Conservation (phyloP, 1,284 basidiomycete genomes). For the Tilletiaria anomala region DNA sequence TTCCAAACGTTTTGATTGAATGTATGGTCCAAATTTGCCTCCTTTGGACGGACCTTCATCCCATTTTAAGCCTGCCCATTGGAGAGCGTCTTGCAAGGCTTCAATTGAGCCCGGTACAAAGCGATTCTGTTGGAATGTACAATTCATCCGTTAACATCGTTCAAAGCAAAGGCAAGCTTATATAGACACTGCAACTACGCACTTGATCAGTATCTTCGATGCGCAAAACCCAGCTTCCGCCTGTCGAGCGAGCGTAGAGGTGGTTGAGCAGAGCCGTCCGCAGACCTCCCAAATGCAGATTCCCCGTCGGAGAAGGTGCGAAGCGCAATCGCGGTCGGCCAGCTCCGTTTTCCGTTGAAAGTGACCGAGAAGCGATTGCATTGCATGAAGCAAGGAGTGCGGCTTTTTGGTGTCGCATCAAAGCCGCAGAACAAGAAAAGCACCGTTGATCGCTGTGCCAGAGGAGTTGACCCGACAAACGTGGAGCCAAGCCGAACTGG, state of each 20-base stretch:
- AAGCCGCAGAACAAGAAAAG: too few species aligned
- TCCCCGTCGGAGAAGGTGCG: conserved; percentile 90
- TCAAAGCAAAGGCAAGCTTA: neutral
- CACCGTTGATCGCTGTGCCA: too few species aligned
- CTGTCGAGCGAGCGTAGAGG: conserved; percentile 60
- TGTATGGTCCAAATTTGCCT: conserved; percentile 17
- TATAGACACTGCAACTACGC: conserved; percentile 18
- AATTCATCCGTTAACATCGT: neutral
- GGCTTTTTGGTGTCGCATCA: too few species aligned
- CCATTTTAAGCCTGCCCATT: conserved; percentile 85
- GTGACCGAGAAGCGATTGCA: too few species aligned
- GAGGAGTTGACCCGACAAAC: too few species aligned
- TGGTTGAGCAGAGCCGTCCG: conserved; percentile 90
- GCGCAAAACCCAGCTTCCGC: conserved; percentile 67
- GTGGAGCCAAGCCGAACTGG: too few species aligned
- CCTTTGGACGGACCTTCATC: conserved; percentile 57
- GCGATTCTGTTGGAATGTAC: conserved; percentile 8
- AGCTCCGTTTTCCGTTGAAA: too few species aligned
- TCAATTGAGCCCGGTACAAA: conserved; percentile 69
- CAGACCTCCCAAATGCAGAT: conserved; percentile 86
- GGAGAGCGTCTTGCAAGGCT: conserved; percentile 57
- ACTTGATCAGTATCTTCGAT: conserved; percentile 91
- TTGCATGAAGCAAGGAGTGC: too few species aligned
- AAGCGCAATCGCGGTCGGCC: conserved; percentile 69
- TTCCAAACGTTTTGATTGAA: conserved; percentile 70